A percentile compares a stretch with the other conserved stretches of the same genome.
Conservation (phyloP, 495 filamentous ascomycete species). For the Hypoxylon cercidicola region DNA sequence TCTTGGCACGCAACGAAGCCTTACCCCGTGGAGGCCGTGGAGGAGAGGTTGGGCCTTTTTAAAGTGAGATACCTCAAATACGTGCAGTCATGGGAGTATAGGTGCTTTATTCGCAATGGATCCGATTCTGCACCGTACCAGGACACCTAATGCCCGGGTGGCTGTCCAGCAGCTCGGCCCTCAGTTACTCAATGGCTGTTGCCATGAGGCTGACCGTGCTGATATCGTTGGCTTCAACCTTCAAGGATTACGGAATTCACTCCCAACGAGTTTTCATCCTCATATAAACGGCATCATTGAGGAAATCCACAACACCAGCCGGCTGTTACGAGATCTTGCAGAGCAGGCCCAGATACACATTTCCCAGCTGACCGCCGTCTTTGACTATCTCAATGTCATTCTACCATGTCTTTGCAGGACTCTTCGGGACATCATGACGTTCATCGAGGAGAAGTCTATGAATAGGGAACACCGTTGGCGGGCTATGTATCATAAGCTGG, state of each 20-base stretch:
- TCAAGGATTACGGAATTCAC: conserved; percentile 52
- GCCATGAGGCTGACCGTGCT: conserved; percentile 57
- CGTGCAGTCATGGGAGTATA: conserved; percentile 31
- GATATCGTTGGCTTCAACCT: conserved; percentile 52
- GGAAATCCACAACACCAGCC: conserved; percentile 53
- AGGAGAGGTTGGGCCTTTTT: conserved; percentile 21
- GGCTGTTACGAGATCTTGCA: conserved; percentile 61
- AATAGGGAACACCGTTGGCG: conserved; percentile 60
- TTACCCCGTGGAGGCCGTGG: conserved; percentile 26
- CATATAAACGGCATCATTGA: conserved; percentile 56
- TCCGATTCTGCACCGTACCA: conserved; percentile 17
- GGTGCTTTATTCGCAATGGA: conserved; percentile 27
- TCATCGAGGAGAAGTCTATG: conserved; percentile 60
- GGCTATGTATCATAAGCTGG: conserved; percentile 64
- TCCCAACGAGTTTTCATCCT: conserved; percentile 53
- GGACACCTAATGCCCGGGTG: conserved; percentile 21
- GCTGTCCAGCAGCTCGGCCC: conserved; percentile 35
- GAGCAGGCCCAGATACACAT: conserved; percentile 62
- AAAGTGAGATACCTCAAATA: conserved; percentile 23
- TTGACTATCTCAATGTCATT: conserved; percentile 63
- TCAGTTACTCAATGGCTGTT: conserved; percentile 57
- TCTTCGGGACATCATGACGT: conserved; percentile 60
- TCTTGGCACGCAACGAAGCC: conserved; percentile 18
- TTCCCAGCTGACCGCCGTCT: conserved; percentile 56
- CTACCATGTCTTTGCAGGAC: conserved; percentile 61